A percentile compares a stretch with the other conserved stretches of the same genome.
Conservation (phyloP, 2,329 filamentous ascomycete species). For the Byssochlamys sp. region DNA sequence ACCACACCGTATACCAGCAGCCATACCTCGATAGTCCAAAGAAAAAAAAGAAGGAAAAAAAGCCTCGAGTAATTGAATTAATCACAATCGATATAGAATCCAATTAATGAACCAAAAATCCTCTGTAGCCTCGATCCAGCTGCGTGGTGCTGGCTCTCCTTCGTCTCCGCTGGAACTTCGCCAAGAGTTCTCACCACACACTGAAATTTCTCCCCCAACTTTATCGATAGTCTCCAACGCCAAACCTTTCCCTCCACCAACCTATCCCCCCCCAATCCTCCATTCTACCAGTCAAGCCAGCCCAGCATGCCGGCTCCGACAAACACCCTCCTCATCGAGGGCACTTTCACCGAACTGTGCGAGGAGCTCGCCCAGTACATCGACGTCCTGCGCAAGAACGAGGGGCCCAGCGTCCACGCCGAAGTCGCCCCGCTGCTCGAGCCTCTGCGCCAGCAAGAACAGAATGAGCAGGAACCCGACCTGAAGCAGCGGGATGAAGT, state of each 20-base stretch:
- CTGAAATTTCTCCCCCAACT: conserved; percentile 30
- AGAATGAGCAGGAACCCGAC: conserved; percentile 45
- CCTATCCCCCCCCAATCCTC: neutral
- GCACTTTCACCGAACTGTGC: conserved; percentile 82
- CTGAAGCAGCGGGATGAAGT: conserved; percentile 65
- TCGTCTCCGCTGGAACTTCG: conserved; percentile 9
- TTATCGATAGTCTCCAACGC: conserved; percentile 28
- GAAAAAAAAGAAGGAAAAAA: too few species aligned
- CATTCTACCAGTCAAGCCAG: conserved; percentile 3
- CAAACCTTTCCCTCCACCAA: conserved; percentile 10
- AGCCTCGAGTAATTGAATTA: too few species aligned
- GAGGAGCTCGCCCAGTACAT: conserved; percentile 93
- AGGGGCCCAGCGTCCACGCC: conserved; percentile 46
- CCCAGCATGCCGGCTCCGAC: conserved; percentile 49
- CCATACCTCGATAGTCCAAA: too few species aligned
- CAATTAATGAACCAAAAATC: too few species aligned
- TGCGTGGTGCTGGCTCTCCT: neutral
- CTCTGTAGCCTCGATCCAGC: too few species aligned
- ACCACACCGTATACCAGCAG: too few species aligned
- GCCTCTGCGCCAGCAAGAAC: conserved; percentile 45
- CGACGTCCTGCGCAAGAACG: conserved; percentile 65
- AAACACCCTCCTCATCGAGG: conserved; percentile 68
- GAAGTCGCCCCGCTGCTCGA: conserved; percentile 62
- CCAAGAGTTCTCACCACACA: conserved; percentile 33
- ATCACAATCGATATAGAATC: too few species aligned